Conservation (phyloP, 495 filamentous ascomycete species). For the Podospora pseudocomata region DNA sequence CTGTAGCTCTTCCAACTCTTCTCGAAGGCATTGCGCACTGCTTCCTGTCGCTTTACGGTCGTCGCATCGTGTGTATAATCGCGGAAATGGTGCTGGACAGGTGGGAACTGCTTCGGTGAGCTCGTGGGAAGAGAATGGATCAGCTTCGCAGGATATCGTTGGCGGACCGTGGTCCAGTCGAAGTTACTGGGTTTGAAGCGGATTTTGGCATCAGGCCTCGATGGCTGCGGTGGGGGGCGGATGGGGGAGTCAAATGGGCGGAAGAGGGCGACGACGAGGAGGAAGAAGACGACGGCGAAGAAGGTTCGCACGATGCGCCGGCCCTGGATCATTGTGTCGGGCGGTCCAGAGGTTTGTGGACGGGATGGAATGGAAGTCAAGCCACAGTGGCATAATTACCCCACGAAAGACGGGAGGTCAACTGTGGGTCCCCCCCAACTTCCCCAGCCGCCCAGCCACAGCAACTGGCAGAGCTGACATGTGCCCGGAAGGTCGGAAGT, state of each 20-base stretch:
- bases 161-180: slow-evolving; percentile 40
- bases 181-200: slow-evolving; percentile 30
- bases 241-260: neutral
- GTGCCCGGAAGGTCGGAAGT: neutral
- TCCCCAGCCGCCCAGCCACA: neutral
- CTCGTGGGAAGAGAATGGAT: slow-evolving; percentile 33
- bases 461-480: neutral
- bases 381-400: too few relatives aligned
- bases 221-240: neutral
- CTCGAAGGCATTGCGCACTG: slow-evolving; percentile 61
- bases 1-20: slow-evolving; percentile 75
- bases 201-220: neutral
- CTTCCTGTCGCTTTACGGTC: slow-evolving; percentile 22
- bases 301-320: neutral
- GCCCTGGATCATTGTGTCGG: neutral
- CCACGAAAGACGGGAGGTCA: neutral
- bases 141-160: slow-evolving; percentile 33
- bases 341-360: too few relatives aligned
- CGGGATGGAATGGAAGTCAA: too few relatives aligned
- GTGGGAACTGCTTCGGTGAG: slow-evolving; percentile 31
- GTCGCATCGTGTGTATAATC: slow-evolving; percentile 29
- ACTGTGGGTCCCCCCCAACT: neutral
- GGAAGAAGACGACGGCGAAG: neutral
- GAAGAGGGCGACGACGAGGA: neutral
- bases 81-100: slow-evolving; percentile 40